phyloP scores from a whole-genome alignment of 2,329 filamentous ascomycete species.

The Cladorrhinum sp. region DNA sequence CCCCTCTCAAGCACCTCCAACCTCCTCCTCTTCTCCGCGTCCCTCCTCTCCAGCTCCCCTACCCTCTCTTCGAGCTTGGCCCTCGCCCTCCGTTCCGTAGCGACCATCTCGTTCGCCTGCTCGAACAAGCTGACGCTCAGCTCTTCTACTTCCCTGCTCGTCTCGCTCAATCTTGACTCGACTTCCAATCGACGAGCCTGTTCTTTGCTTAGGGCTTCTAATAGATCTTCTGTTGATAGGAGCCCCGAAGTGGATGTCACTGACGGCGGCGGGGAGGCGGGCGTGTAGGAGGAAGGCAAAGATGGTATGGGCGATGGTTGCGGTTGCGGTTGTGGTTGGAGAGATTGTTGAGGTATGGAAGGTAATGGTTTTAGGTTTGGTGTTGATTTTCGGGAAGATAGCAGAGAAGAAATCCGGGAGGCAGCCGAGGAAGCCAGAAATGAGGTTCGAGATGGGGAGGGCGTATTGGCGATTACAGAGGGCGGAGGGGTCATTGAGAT shows the following conservation, averaged over 20 bases:
- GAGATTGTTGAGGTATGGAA: not conserved
- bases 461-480: slow-evolving; percentile 24
- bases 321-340: not conserved
- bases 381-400: slow-evolving; percentile 46
- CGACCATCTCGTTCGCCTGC: slow-evolving; percentile 86
- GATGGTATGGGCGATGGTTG: slow-evolving; percentile 17
- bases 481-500: slow-evolving; percentile 23
- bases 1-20: slow-evolving; percentile 70
- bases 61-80: slow-evolving; percentile 70
- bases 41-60: slow-evolving; percentile 64
- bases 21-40: slow-evolving; percentile 65
- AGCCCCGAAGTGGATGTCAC: slow-evolving; percentile 19
- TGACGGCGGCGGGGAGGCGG: slow-evolving; percentile 15
- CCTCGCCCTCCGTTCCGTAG: slow-evolving; percentile 66
- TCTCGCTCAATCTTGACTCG: slow-evolving; percentile 63
- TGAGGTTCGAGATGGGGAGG: slow-evolving; percentile 39
- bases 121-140: slow-evolving; percentile 72
- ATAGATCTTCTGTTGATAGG: slow-evolving; percentile 47
- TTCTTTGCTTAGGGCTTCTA: slow-evolving; percentile 63
- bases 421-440: slow-evolving; percentile 45
- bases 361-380: slow-evolving; percentile 34
- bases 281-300: slow-evolving; percentile 17
- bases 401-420: slow-evolving; percentile 43
- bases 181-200: slow-evolving; percentile 64
- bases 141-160: slow-evolving; percentile 74